Conservation (phyloP, 495 filamentous ascomycete genomes). For the Paragyromitra xinjiangensis region DNA sequence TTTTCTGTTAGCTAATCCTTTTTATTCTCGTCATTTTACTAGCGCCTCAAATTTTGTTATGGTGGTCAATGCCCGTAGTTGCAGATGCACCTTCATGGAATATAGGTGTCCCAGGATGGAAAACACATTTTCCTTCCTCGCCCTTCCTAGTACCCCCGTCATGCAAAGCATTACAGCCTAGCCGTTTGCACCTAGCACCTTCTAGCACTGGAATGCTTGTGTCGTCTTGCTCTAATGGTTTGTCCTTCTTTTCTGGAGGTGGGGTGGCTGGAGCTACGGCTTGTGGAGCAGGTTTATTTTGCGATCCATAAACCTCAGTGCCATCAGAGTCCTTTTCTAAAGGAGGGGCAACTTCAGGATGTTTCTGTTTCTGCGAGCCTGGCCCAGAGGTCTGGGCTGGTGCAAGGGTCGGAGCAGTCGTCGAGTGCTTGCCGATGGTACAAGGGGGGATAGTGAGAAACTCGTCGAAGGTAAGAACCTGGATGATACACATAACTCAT, state of each 20-base stretch:
- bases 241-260: slow-evolving; percentile 68
- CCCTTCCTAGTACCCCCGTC: slow-evolving; percentile 69
- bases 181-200: slow-evolving; percentile 78
- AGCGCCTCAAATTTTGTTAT: neutral
- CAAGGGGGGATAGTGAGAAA: slow-evolving; percentile 94
- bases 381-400: slow-evolving; percentile 53
- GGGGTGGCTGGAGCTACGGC: slow-evolving; percentile 69
- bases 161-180: slow-evolving; percentile 74
- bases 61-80: neutral
- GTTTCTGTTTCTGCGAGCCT: slow-evolving; percentile 47
- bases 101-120: slow-evolving; percentile 85
- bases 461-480: slow-evolving; percentile 98
- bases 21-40: neutral
- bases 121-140: slow-evolving; percentile 73
- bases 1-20: neutral
- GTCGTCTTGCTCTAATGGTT: slow-evolving; percentile 82
- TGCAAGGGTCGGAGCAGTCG: slow-evolving; percentile 76
- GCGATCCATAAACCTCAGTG: slow-evolving; percentile 63
- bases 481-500: slow-evolving; percentile 51
- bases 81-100: slow-evolving; percentile 86
- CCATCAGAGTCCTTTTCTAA: slow-evolving; percentile 59
- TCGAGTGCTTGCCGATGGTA: slow-evolving; percentile 92
- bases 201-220: slow-evolving; percentile 72
- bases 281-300: slow-evolving; percentile 61
- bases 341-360: slow-evolving; percentile 52